Conservation (phyloP, 495 filamentous ascomycete species). For the Terfezia boudieri region DNA sequence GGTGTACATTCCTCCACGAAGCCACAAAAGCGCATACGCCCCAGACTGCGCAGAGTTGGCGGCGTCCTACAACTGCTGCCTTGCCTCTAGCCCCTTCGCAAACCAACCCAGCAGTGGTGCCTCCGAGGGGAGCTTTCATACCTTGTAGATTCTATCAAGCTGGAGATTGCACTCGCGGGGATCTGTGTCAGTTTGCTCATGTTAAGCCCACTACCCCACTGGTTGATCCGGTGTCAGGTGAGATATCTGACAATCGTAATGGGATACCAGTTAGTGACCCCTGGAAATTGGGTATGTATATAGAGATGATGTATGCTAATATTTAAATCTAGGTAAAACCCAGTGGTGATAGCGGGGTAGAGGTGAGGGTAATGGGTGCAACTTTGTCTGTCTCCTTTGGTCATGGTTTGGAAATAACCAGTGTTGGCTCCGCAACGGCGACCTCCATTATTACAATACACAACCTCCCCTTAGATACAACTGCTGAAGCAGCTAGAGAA, state of each 20-base stretch:
- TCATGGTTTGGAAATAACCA: slow-evolving; percentile 4
- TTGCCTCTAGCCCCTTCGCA: not conserved
- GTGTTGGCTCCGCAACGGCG: not conserved
- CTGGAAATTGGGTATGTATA: not conserved
- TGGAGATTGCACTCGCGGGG: slow-evolving; percentile 6
- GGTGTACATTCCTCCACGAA: slow-evolving; percentile 5
- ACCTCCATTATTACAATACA: slow-evolving; percentile 8
- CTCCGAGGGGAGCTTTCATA: not conserved
- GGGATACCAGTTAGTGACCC: not conserved
- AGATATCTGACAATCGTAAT: not conserved
- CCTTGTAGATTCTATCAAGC: slow-evolving; percentile 10
- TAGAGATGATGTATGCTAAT: not conserved
- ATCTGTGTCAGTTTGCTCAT: slow-evolving; percentile 7
- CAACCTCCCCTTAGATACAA: slow-evolving; percentile 1
- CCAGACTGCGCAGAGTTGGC: not conserved
- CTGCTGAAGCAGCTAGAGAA: not conserved
- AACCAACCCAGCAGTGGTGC: not conserved
- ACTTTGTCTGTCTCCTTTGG: slow-evolving; percentile 11
- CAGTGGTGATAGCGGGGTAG: not conserved
- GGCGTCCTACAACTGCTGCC: not conserved
- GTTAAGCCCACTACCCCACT: not conserved
- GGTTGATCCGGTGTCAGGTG: not conserved
- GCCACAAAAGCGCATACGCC: not conserved
- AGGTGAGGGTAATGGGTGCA: slow-evolving; percentile 8
- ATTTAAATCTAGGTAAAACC: not conserved